Evolutionary conservation across 73 alveolate genomes (phyloP), one percentile per base, ranked within the genome.

Genomic region (Stentor roeselii): DNA sequence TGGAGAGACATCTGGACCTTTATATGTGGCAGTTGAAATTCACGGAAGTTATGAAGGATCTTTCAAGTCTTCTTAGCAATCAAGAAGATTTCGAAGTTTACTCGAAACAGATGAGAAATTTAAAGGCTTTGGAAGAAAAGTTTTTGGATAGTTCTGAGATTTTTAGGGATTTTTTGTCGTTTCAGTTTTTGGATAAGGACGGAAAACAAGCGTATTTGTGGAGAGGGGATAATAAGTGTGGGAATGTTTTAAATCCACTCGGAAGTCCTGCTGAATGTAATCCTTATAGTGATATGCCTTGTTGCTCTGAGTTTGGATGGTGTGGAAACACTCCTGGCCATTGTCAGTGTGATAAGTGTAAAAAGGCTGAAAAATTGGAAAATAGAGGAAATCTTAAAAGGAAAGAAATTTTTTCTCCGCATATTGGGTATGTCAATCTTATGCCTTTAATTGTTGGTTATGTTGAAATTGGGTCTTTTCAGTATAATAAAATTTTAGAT

Each of bases 221-320:
- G 99, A 93, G 99, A 83, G 86, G 90, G 11, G 99, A 95, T 75
- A 87, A 90, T 36, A 92, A 90, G 77, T 95, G 99, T 83, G 98
- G 98, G 36, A 89, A 75, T 59, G 85, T 85, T 11, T 86, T 74
- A 39, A 89, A 83, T 74, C 92, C 94, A 15, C 78, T 90, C 41
- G 94, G 94, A 15, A 61, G 87, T 36, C 93, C 91, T 6, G 95
- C 98, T 3, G 95, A 92, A 82, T 95, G 99, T 86, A 93, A 95
- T 78, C 97, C 97, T 11, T 92, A 92, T 59, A 88, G 96, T 58
- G 96, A 89, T 38, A 61, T 80, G 14, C 91, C 96, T 3, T 92
- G 97, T 75, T 92, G 97, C 76, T 89, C 96, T 59, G 96, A 91
- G 78, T 92, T 90, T 58, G 97, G 97, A 4, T 92, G 97, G 97